Evolutionary conservation across 2,329 filamentous ascomycete species (phyloP).

Genomic region (Stemphylium vesicarium): DNA sequence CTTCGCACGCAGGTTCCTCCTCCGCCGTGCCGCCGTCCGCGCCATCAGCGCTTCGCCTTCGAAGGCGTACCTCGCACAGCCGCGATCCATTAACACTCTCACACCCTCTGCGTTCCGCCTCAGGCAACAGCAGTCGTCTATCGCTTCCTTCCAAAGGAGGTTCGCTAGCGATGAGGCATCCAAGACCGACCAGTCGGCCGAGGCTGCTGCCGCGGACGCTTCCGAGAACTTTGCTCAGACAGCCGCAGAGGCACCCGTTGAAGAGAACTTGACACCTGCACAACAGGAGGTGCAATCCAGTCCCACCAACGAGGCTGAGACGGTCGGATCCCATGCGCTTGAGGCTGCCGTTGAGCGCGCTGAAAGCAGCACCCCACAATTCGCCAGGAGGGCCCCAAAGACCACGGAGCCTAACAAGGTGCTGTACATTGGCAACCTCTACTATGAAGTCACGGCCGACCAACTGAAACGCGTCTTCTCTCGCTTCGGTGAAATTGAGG

Average conservation of each 20-base stretch:
- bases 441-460: conserved; percentile 69
- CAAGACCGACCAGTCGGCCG: conserved; percentile 47
- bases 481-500: conserved; percentile 63
- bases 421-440: conserved; percentile 72
- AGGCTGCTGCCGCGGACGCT: conserved; percentile 35
- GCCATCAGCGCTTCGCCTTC: conserved; percentile 58
- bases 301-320: conserved; percentile 35
- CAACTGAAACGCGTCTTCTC: conserved; percentile 66
- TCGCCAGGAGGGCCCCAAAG: background rate
- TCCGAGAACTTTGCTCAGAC: conserved; percentile 45
- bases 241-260: conserved; percentile 42
- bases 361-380: background rate
- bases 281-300: conserved; percentile 33
- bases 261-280: conserved; percentile 41
- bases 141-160: conserved; percentile 53
- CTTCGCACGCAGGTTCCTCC: conserved; percentile 58
- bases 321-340: conserved; percentile 36
- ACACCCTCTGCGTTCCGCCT: conserved; percentile 39
- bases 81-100: conserved; percentile 45
- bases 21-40: conserved; percentile 64
- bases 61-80: conserved; percentile 52
- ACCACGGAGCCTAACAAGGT: conserved; percentile 41
- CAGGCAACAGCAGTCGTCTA: conserved; percentile 49
- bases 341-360: conserved; percentile 12
- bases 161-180: conserved; percentile 57